phyloP scores from a whole-genome alignment of 768 basidiomycete species.

The Xerocomus spinulosus region DNA sequence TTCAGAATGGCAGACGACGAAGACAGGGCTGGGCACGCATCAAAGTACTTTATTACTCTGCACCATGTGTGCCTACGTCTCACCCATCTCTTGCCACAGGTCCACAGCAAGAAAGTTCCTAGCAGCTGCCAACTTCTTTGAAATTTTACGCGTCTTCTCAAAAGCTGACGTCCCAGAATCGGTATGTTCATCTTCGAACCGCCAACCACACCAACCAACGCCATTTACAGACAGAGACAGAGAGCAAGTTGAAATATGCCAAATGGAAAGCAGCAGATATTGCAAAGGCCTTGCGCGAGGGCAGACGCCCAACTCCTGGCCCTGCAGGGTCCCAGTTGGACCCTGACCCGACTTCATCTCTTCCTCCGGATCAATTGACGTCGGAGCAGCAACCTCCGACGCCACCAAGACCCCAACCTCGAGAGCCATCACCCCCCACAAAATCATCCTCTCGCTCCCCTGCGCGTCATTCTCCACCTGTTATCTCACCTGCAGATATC shows the following conservation, averaged over 20 bases:
- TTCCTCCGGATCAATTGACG: conserved; percentile 12
- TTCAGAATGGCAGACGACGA: conserved; percentile 89
- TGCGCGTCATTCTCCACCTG: conserved; percentile 32
- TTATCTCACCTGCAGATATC: conserved; percentile 28
- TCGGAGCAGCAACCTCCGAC: conserved; percentile 15
- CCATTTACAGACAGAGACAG: conserved; percentile 48
- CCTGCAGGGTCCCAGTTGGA: conserved; percentile 50
- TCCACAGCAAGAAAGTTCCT: conserved; percentile 92
- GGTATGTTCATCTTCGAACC: conserved; percentile 34
- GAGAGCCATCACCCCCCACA: conserved; percentile 23
- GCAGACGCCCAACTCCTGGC: conserved; percentile 75
- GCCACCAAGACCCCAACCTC: conserved; percentile 19
- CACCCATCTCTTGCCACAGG: conserved; percentile 37
- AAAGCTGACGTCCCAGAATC: conserved; percentile 52
- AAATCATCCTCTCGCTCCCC: conserved; percentile 23
- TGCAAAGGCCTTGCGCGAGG: conserved; percentile 91
- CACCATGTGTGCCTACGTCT: conserved; percentile 3
- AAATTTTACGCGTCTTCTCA: conserved; percentile 77
- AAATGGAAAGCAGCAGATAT: conserved; percentile 99
- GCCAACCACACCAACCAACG: conserved; percentile 1
- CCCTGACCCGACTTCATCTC: conserved; percentile 15
- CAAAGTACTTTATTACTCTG: conserved; percentile 49
- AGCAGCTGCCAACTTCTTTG: conserved; percentile 91
- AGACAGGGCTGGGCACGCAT: conserved; percentile 73
- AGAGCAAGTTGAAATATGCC: conserved; percentile 87